Base-by-base conservation (phyloP, 2,329 filamentous ascomycete genomes). In the Dendryphion nanum region DNA sequence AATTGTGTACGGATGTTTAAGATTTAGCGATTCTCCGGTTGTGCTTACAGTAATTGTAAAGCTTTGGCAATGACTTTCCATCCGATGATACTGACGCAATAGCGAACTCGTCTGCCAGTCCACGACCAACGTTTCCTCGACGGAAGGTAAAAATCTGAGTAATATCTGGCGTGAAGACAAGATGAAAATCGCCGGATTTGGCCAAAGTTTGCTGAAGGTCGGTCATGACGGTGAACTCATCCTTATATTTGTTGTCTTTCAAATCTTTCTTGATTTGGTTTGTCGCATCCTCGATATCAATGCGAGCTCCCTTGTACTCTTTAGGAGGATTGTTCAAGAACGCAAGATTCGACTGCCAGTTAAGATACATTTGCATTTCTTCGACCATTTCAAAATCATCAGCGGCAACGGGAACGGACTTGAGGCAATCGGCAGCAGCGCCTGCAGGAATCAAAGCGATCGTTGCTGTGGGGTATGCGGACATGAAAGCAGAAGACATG, bases 161-260 rank as follows among this genome's bases (percentile, higher is more conserved):
- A 14, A 63, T 59, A 31, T 60, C 57, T 7, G 58, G 41, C 10
- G 35, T 33, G 30, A 52, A 64, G 1, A 14, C 33, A 8, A 64
- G 50, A 37, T 66, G 63, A n/a, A 57, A 58, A 34, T 66, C 61
- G 36, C 64, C 55, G 6, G 55, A 50, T 10, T 47, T 51, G 5
- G 33, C 33, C 3, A 64, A 34, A 0, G 56, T 47, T 14, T 40
- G 36, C 16, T 42, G 44, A 10, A 67, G 33, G 38, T 64, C 62
- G 12, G 43, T 38, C 45, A 63, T 53, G 16, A 66, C 51, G 6
- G 57, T 51, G 34, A 63, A 66, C 41, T 66, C 63, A 24, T 55
- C 57, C 5, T 45, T 28, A 39, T 64, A 68, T 5, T 37, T 38
- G 15, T 45, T 33, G 23, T 45, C 24, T 1, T 53, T 33, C 3